Conservation (phyloP, 225 moss, liverwort and hornwort species). For the Bryoerythrophyllum caledonicum region DNA sequence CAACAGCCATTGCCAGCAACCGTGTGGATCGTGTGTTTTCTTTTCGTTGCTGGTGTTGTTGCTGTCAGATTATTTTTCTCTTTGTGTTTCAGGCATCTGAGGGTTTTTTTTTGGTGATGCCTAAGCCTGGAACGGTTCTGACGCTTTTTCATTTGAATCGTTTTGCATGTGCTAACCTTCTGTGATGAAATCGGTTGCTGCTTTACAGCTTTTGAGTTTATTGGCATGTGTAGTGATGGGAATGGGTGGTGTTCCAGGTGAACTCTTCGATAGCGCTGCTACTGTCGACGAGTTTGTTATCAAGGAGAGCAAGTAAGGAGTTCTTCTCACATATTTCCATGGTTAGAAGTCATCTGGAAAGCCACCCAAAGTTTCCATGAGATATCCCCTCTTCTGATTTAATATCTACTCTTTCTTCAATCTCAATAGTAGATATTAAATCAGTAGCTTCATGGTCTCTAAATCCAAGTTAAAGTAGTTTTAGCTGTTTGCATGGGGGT, state of each 20-base stretch:
- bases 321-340: neutral
- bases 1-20: neutral
- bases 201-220: neutral
- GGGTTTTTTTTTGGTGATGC: neutral
- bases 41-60: neutral
- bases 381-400: too few relatives aligned
- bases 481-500: too few relatives aligned
- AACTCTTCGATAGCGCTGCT: slow-evolving; percentile 41
- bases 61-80: neutral
- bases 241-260: slow-evolving; percentile 35
- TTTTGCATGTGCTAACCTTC: neutral
- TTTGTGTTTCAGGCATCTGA: neutral
- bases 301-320: slow-evolving; percentile 58
- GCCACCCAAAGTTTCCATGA: too few relatives aligned
- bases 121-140: too few relatives aligned
- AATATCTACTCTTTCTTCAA: too few relatives aligned
- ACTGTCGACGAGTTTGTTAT: slow-evolving; percentile 50
- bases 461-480: too few relatives aligned
- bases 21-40: too few relatives aligned
- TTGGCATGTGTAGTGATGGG: neutral
- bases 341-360: neutral
- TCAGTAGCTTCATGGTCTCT: too few relatives aligned
- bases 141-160: neutral
- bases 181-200: neutral
- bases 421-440: too few relatives aligned